A percentile compares a stretch with the other conserved stretches of the same genome.
phyloP scores from a whole-genome alignment of 2,329 filamentous ascomycete genomes.

The Parafenestella ontariensis region DNA sequence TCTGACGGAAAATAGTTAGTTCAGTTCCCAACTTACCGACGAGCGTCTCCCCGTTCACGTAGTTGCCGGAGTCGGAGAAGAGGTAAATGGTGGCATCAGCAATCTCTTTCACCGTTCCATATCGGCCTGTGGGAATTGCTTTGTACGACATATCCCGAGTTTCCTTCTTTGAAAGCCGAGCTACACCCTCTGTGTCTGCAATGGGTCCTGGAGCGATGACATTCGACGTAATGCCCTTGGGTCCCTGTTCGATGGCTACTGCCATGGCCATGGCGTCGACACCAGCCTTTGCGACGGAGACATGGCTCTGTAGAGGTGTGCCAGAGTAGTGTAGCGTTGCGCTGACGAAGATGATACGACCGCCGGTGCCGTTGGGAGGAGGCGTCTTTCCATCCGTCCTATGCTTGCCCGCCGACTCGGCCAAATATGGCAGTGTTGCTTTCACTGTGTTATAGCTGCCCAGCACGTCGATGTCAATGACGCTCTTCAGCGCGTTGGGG shows the following conservation, averaged over 20 bases:
- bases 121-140: conserved; percentile 73
- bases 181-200: conserved; percentile 73
- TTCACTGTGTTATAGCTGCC: conserved; percentile 96
- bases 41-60: conserved; percentile 81
- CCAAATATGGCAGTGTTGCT: conserved; percentile 82
- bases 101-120: conserved; percentile 84
- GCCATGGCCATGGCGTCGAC: conserved; percentile 84
- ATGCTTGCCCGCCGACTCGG: conserved; percentile 73
- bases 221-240: conserved; percentile 84
- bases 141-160: conserved; percentile 38
- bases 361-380: conserved; percentile 65
- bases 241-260: conserved; percentile 88
- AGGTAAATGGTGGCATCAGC: conserved; percentile 90
- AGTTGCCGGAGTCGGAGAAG: conserved; percentile 85
- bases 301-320: conserved; percentile 84
- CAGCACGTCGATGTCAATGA: conserved; percentile 95
- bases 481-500: conserved; percentile 89
- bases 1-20: too few species aligned
- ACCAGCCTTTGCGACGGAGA: conserved; percentile 88
- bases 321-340: conserved; percentile 92
- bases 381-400: conserved; percentile 64
- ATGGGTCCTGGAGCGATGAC: conserved; percentile 90
- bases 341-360: conserved; percentile 87
- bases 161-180: conserved; percentile 49
- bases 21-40: conserved; percentile 73